These are phyloP conservation scores for Prunella vulgaris DNA, from an alignment of 257 asterid genomes.

Conservation along the genomic window DNA sequence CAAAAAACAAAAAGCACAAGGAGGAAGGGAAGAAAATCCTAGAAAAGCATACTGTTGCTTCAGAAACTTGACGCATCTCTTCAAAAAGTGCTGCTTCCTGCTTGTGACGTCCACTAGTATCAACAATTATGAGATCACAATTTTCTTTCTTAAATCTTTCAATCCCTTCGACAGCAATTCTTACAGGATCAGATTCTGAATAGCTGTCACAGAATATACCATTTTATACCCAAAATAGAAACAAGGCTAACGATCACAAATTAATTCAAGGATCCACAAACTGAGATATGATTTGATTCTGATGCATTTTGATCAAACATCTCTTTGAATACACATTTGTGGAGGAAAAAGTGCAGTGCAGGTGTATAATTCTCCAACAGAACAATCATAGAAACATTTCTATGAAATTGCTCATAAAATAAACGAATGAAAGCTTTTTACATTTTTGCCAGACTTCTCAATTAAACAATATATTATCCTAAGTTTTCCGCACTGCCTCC, in stretches of 20 bases:
- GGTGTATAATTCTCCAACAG: not conserved
- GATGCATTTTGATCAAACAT: not conserved
- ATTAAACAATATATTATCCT: not conserved
- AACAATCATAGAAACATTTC: not conserved
- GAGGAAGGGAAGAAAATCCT: not conserved
- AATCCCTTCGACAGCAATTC: slow-evolving; percentile 92
- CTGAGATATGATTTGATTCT: not conserved
- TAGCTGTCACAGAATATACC: slow-evolving; percentile 58
- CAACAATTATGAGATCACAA: slow-evolving; percentile 91
- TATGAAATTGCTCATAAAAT: not conserved
- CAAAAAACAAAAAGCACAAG: not conserved
- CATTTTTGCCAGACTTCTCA: not conserved
- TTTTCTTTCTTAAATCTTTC: slow-evolving; percentile 88
- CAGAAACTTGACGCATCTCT: slow-evolving; percentile 99
- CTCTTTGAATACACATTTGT: not conserved
- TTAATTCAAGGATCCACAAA: not conserved
- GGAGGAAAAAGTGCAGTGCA: too few relatives aligned
- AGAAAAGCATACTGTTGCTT: slow-evolving; percentile 58
- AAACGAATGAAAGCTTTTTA: not conserved
- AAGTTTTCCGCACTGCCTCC: not conserved
- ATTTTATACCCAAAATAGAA: not conserved
- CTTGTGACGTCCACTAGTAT: slow-evolving; percentile 99
- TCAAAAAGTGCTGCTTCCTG: slow-evolving; percentile 95
- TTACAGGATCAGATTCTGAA: slow-evolving; percentile 93
- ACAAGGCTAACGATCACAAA: not conserved